phyloP scores from a whole-genome alignment of 2,329 filamentous ascomycete genomes.

The Pseudogymnoascus sp. region DNA sequence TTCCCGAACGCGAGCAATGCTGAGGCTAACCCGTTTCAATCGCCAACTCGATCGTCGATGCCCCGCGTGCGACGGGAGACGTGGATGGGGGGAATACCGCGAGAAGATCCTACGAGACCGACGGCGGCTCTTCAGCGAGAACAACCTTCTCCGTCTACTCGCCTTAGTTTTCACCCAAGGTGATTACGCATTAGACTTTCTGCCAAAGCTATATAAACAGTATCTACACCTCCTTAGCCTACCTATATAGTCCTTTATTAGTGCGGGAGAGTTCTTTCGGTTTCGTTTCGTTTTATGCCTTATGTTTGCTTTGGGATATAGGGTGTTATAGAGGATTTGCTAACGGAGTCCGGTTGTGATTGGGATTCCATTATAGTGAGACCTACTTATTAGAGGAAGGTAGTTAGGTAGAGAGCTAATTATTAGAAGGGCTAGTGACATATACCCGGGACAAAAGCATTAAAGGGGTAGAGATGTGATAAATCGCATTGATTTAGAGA shows the following conservation, averaged over 20 bases:
- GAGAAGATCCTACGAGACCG: no score
- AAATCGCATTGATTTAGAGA: no score
- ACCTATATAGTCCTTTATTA: no score
- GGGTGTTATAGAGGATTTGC: no score
- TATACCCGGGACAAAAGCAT: background rate
- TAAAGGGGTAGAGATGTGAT: no score
- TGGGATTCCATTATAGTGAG: background rate
- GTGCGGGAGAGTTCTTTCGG: no score
- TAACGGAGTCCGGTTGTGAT: no score
- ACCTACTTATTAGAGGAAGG: no score
- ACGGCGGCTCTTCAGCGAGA: background rate
- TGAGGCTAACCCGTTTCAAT: background rate
- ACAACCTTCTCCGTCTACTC: background rate
- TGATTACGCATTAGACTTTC: background rate
- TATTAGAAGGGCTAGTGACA: background rate
- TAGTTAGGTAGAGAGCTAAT: background rate
- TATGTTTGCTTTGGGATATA: no score
- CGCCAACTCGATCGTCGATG: background rate
- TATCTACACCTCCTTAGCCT: background rate
- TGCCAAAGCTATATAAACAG: background rate
- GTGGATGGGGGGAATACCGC: background rate
- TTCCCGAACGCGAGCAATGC: background rate
- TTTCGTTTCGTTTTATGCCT: no score
- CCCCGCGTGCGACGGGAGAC: background rate
- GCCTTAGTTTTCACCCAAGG: background rate